These are phyloP conservation scores for Aplosporella prunicola DNA, from an alignment of 2,329 filamentous ascomycete genomes.

Conservation along the genomic window DNA sequence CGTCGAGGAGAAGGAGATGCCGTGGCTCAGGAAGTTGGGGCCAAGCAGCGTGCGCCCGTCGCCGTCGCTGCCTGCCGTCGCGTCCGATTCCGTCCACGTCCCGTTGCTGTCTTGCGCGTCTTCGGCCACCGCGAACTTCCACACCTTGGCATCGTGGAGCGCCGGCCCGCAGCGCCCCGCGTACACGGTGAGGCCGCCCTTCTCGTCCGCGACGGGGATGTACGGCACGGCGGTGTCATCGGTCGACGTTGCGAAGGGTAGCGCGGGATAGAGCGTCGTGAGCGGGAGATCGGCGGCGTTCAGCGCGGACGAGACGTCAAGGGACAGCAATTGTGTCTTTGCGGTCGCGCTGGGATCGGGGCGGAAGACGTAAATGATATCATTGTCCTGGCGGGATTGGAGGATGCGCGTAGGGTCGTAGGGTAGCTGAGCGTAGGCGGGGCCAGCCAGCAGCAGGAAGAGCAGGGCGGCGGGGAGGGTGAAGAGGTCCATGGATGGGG, in stretches of 20 bases:
- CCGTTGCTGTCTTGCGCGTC: slow-evolving; percentile 39
- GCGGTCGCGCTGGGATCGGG: slow-evolving; percentile 37
- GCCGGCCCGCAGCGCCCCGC: slow-evolving; percentile 59
- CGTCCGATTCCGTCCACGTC: slow-evolving; percentile 44
- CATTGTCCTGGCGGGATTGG: slow-evolving; percentile 41
- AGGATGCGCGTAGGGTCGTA: slow-evolving; percentile 72
- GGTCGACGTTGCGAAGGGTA: slow-evolving; percentile 56
- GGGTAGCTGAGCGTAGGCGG: slow-evolving; percentile 44
- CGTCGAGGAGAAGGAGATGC: slow-evolving; percentile 59
- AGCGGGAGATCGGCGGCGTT: slow-evolving; percentile 34
- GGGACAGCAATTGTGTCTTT: slow-evolving; percentile 48
- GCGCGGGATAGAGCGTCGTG: slow-evolving; percentile 43
- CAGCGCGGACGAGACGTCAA: slow-evolving; percentile 56
- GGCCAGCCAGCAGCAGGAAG: not conserved
- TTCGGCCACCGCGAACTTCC: slow-evolving; percentile 52
- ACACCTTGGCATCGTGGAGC: slow-evolving; percentile 48
- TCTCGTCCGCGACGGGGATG: slow-evolving; percentile 54
- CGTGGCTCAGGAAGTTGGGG: slow-evolving; percentile 49
- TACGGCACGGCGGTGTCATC: slow-evolving; percentile 50
- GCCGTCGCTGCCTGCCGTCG: slow-evolving; percentile 24
- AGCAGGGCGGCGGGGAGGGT: slow-evolving; percentile 3
- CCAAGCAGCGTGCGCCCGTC: slow-evolving; percentile 30
- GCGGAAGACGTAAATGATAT: slow-evolving; percentile 61
- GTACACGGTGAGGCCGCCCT: slow-evolving; percentile 64
- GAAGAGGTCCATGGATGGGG: no score